Evolutionary conservation across 768 basidiomycete genomes (phyloP).

Genomic region (Boletus speciosus): DNA sequence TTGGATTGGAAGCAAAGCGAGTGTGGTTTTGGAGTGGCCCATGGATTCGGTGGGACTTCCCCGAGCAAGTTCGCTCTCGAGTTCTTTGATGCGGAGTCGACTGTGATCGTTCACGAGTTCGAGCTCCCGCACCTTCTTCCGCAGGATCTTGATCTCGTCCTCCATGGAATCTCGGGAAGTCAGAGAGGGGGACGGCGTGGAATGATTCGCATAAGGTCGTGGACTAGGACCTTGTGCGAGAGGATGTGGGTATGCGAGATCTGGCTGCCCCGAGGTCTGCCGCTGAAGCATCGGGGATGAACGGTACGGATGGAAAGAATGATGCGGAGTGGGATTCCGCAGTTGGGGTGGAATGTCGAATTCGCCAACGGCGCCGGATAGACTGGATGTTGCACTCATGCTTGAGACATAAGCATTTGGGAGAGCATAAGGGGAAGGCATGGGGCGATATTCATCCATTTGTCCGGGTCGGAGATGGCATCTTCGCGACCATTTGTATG

Average conservation of each 20-base stretch:
- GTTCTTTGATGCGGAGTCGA: conserved; percentile 44
- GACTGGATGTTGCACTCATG: conserved; percentile 44
- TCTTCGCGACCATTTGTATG: conserved; percentile 30
- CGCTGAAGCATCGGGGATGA: conserved; percentile 21
- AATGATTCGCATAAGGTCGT: conserved; percentile 19
- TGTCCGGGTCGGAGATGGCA: conserved; percentile 36
- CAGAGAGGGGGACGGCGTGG: conserved; percentile 10
- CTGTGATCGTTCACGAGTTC: conserved; percentile 56
- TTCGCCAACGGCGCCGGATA: conserved; percentile 66
- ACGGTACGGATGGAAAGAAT: conserved; percentile 26
- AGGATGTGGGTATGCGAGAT: conserved; percentile 18
- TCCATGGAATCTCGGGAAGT: conserved; percentile 31
- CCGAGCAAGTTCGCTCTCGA: conserved; percentile 44
- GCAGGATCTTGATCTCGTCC: conserved; percentile 53
- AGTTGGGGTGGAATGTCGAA: conserved; percentile 37
- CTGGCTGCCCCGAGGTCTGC: conserved; percentile 19
- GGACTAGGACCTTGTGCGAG: conserved; percentile 18
- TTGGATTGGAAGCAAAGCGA: conserved; percentile 16
- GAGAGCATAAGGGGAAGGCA: conserved; percentile 30
- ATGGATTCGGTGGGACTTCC: conserved; percentile 26
- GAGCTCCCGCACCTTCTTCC: conserved; percentile 57
- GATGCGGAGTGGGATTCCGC: conserved; percentile 29
- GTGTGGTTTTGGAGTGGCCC: conserved; percentile 14
- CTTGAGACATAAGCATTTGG: conserved; percentile 38
- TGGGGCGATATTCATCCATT: conserved; percentile 37